These are phyloP conservation scores for Penicillium sp. DNA, from an alignment of 2,329 filamentous ascomycete species.

Conservation along the genomic window DNA sequence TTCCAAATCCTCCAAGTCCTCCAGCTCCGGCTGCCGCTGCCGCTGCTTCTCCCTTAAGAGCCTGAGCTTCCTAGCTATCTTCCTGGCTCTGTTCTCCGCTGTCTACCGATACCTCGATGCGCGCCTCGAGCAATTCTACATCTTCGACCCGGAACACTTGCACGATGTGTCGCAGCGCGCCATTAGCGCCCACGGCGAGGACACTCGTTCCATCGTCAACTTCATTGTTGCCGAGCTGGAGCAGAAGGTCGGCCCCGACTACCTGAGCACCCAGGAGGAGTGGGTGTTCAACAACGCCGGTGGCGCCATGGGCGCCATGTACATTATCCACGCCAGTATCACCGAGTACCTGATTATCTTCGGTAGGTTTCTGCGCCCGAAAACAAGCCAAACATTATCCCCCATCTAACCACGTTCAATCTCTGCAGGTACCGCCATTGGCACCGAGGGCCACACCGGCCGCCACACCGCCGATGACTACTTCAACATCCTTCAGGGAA, in stretches of 20 bases:
- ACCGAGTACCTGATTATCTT: conserved; percentile 92
- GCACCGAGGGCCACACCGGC: conserved; percentile 84
- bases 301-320: conserved; percentile 89
- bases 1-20: conserved; percentile 27
- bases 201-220: conserved; percentile 67
- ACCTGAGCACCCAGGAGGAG: conserved; percentile 71
- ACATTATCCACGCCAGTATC: conserved; percentile 83
- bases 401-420: neutral
- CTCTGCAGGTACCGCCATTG: conserved; percentile 44
- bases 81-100: conserved; percentile 38
- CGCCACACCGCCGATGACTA: conserved; percentile 92
- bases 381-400: neutral
- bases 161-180: conserved; percentile 66
- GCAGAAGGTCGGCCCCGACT: conserved; percentile 44
- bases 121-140: conserved; percentile 60
- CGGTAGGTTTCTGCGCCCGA: conserved; percentile 44
- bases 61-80: conserved; percentile 34
- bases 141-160: conserved; percentile 69
- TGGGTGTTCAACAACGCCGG: conserved; percentile 94
- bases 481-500: conserved; percentile 74
- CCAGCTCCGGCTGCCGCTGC: conserved; percentile 22
- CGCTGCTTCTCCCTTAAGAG: conserved; percentile 30
- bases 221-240: conserved; percentile 69
- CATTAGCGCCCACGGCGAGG: conserved; percentile 68
- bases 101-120: conserved; percentile 40